Evolutionary conservation across 805 yeast genomes (phyloP).

Genomic region (Sugiyamaella qingdaonensis): DNA sequence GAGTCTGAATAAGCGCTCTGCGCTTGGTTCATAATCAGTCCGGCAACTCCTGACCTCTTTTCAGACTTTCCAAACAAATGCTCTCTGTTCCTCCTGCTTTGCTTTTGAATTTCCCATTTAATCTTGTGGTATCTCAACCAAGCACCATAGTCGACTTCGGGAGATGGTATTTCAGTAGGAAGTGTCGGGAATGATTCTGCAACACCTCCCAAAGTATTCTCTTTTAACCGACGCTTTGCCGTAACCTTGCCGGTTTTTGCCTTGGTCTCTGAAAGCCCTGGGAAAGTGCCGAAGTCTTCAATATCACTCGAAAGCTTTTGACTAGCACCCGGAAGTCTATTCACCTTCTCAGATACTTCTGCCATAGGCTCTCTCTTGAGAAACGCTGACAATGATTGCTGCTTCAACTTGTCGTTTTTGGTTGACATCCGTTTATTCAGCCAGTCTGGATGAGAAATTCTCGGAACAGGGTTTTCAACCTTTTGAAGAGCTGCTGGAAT

Average conservation of each 20-base stretch:
- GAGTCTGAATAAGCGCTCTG: conserved; percentile 63
- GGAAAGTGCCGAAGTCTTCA: conserved; percentile 13
- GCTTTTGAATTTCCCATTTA: conserved; percentile 82
- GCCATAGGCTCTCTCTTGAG: conserved; percentile 44
- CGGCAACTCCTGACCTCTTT: conserved; percentile 47
- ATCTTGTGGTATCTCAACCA: conserved; percentile 69
- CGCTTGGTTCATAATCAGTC: conserved; percentile 70
- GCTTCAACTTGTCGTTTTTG: conserved; percentile 66
- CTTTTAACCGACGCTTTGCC: background rate
- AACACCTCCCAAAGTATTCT: background rate
- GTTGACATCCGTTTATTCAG: conserved; percentile 57
- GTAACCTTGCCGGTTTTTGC: conserved; percentile 1
- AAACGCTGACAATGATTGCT: conserved; percentile 57
- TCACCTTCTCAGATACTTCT: conserved; percentile 21
- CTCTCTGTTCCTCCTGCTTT: conserved; percentile 64
- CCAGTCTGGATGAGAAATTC: conserved; percentile 96
- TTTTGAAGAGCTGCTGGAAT: conserved; percentile 96
- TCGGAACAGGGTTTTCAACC: conserved; percentile 85
- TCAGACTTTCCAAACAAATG: conserved; percentile 73
- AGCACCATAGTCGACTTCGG: conserved; percentile 37
- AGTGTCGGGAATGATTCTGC: conserved; percentile 15
- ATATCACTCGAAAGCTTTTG: conserved; percentile 8
- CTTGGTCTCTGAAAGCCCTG: background rate
- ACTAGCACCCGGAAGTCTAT: conserved; percentile 3
- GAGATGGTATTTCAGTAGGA: conserved; percentile 29